Evolutionary conservation across 164 flowering plant genomes (phyloP).

Genomic region (Stephania japonica): DNA sequence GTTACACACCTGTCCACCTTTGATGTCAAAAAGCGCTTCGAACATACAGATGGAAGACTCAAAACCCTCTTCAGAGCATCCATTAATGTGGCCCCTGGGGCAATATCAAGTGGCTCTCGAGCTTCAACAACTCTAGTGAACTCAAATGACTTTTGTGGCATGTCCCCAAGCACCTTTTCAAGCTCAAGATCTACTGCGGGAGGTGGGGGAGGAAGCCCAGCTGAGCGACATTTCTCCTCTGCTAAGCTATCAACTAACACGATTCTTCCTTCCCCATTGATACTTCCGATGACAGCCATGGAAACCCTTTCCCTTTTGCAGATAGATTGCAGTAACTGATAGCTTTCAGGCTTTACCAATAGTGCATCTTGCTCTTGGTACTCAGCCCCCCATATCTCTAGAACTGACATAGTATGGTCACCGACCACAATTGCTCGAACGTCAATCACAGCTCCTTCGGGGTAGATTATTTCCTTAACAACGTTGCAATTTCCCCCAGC

Average conservation of each 20-base stretch:
- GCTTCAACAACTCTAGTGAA: slow-evolving; percentile 40
- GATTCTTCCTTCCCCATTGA: slow-evolving; percentile 70
- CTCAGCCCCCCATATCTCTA: slow-evolving; percentile 99
- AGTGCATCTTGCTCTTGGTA: slow-evolving; percentile 98
- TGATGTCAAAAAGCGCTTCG: slow-evolving; percentile 86
- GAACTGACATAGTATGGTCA: slow-evolving; percentile 86
- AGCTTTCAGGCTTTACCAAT: slow-evolving; percentile 80
- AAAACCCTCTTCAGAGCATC: slow-evolving; percentile 79
- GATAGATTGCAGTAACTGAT: slow-evolving; percentile 49
- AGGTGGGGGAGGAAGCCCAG: slow-evolving; percentile 61
- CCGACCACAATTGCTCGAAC: slow-evolving; percentile 82
- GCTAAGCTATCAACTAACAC: slow-evolving; percentile 67
- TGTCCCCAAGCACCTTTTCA: slow-evolving; percentile 86
- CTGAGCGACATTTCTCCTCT: slow-evolving; percentile 30
- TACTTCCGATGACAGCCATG: slow-evolving; percentile 88
- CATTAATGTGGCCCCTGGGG: slow-evolving; percentile 70
- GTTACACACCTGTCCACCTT: slow-evolving; percentile 97
- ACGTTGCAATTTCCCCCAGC: slow-evolving; percentile 99
- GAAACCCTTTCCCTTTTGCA: slow-evolving; percentile 85
- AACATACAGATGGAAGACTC: slow-evolving; percentile 82
- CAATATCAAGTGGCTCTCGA: slow-evolving; percentile 74
- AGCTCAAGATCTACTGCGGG: slow-evolving; percentile 95
- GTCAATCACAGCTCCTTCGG: slow-evolving; percentile 88
- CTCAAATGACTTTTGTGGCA: slow-evolving; percentile 88
- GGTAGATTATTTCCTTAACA: slow-evolving; percentile 91